Evolutionary conservation across 2,329 filamentous ascomycete genomes (phyloP).

Genomic region (Berkeleyomyces rouxiae): DNA sequence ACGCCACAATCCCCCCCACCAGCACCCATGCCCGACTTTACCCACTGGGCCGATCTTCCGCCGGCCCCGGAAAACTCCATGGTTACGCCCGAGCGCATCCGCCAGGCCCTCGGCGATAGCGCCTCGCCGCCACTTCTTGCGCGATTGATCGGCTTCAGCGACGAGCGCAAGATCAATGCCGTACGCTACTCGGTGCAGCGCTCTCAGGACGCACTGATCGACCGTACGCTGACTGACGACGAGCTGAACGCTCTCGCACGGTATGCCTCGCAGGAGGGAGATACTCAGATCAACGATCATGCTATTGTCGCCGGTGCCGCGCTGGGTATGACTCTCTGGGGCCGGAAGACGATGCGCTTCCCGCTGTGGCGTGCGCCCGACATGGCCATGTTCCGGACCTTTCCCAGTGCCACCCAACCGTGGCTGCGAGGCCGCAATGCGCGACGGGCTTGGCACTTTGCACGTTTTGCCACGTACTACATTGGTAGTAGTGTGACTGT

Average conservation of each 20-base stretch:
- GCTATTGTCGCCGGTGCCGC: slow-evolving; percentile 20
- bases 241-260: slow-evolving; percentile 23
- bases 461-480: slow-evolving; percentile 23
- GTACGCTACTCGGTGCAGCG: slow-evolving; percentile 16
- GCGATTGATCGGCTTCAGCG: slow-evolving; percentile 8
- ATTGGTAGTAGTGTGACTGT: slow-evolving; percentile 17
- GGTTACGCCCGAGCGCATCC: slow-evolving; percentile 5
- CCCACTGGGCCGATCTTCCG: slow-evolving; percentile 9
- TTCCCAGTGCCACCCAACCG: slow-evolving; percentile 17
- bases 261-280: slow-evolving; percentile 16
- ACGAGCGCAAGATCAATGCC: slow-evolving; percentile 14
- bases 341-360: slow-evolving; percentile 24
- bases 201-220: slow-evolving; percentile 16
- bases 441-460: slow-evolving; percentile 22
- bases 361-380: slow-evolving; percentile 25
- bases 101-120: slow-evolving; percentile 4
- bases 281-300: slow-evolving; percentile 18
- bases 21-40: slow-evolving; percentile 4
- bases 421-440: slow-evolving; percentile 19
- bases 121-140: slow-evolving; percentile 6
- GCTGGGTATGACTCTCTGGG: slow-evolving; percentile 17
- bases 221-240: slow-evolving; percentile 21
- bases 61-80: slow-evolving; percentile 4
- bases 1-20: not conserved
- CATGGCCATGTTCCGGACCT: slow-evolving; percentile 16